Evolutionary conservation across 2,329 filamentous ascomycete species (phyloP).

Genomic region (Fusarium mexicanum): DNA sequence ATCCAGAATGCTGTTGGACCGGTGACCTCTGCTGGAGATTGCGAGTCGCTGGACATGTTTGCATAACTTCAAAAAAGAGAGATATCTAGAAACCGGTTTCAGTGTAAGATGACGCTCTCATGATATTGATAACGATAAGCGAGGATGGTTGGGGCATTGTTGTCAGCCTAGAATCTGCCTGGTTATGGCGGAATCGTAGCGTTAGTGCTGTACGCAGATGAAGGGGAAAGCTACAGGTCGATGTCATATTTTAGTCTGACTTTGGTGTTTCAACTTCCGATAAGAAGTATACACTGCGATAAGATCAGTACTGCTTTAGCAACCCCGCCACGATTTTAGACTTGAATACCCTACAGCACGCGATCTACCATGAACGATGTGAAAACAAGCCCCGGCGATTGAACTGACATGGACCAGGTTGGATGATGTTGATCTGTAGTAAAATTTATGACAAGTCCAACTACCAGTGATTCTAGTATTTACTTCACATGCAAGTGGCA

Average conservation of each 20-base stretch:
- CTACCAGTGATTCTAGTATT: neutral
- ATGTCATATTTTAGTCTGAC: accelerated
- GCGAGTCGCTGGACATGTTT: neutral
- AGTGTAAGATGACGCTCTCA: neutral
- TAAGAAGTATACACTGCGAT: neutral
- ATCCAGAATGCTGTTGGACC: constrained; percentile 17
- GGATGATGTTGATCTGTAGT: neutral
- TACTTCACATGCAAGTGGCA: neutral
- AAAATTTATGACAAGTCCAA: neutral
- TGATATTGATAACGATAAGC: neutral
- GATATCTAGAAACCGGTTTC: neutral
- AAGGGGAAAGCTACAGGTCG: neutral
- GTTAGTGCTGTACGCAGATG: neutral
- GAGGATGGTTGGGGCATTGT: too few species aligned
- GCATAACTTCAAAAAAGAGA: neutral
- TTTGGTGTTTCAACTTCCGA: accelerated
- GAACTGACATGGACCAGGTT: neutral
- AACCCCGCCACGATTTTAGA: neutral
- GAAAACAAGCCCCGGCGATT: neutral
- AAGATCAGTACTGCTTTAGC: neutral
- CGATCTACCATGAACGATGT: neutral
- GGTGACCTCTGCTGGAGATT: neutral
- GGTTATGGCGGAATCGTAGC: accelerated
- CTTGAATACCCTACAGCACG: neutral
- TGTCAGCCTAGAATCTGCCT: neutral